Base-by-base conservation (phyloP, 1,284 basidiomycete species). In the Leccinum angustisporum region DNA sequence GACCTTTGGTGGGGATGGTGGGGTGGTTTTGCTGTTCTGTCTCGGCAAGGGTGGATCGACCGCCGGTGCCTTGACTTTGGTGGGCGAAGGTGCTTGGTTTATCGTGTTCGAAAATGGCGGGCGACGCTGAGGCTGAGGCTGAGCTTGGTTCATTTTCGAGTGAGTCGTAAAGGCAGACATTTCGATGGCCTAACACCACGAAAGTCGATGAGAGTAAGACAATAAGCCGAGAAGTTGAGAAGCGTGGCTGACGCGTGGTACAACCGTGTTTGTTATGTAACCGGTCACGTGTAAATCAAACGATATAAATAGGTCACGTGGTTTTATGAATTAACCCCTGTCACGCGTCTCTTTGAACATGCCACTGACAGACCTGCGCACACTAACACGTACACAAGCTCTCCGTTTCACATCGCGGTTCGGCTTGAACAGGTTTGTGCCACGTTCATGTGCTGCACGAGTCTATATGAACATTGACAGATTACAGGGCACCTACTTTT, bases 11-110 rank as follows among this genome's bases (percentile, higher is more conserved):
- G 94, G 94, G 0, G 90, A 91, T 0, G 92, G 91, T 0, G 92
- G 92, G 0, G 86, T 81, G 4, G 88, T 86, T 77, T 94, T 94
- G 65, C 85, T 88, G 73, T 91, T 92, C 78, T 92, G 90, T 60
- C 90, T 81, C 46, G 86, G 86, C 9, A 92, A 73, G 5, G 90
- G 91, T 2, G 89, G 87, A 14, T 79, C 66, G 0, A 81, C 76
- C 2, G 70, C 62, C 10, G 38, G 21, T 1, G 60, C 31, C 59
- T 72, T 61, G 70, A 70, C 63, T 78, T 63, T 72, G 25, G 67
- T 57, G 14, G 72, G 72, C 2, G 66, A 64, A 3, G 63, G 64
- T 2, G 52, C 58, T 50, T 74, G 67, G 59, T 75, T 75, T 46
- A 65, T 66, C 16, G 73, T 61, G 43, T 71, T 76, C 0, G 72